Conservation (phyloP, 345 rosid species). For the Melaleuca quinquenervia region DNA sequence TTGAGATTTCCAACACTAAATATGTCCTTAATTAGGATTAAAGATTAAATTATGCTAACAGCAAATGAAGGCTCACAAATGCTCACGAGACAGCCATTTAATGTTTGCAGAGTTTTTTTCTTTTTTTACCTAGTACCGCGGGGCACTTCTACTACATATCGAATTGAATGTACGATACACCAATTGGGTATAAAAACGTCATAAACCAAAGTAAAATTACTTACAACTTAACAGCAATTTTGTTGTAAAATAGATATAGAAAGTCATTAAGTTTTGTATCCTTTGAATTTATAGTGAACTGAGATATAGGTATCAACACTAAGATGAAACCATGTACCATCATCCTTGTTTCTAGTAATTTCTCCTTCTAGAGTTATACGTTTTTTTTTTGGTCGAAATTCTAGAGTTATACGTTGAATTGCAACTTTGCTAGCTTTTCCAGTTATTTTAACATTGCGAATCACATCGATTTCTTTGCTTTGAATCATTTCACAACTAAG, state of each 20-base stretch:
- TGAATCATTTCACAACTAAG: neutral
- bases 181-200: too few species aligned
- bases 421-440: too few species aligned
- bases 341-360: neutral
- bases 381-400: too few species aligned
- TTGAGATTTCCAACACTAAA: neutral
- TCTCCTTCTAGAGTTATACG: neutral
- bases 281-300: neutral
- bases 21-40: neutral
- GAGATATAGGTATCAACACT: neutral
- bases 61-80: neutral
- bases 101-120: neutral
- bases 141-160: neutral
- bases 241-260: neutral
- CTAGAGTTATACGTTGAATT: neutral
- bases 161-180: neutral
- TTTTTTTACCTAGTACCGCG: neutral
- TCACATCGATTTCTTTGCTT: neutral
- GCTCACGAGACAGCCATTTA: neutral
- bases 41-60: neutral
- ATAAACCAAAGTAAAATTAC: neutral
- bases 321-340: neutral
- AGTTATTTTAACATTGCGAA: neutral
- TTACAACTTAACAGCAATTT: neutral
- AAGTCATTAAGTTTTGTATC: neutral